Base-by-base conservation (phyloP, 352 stramenopile species). In the Globisporangium irregulare region DNA sequence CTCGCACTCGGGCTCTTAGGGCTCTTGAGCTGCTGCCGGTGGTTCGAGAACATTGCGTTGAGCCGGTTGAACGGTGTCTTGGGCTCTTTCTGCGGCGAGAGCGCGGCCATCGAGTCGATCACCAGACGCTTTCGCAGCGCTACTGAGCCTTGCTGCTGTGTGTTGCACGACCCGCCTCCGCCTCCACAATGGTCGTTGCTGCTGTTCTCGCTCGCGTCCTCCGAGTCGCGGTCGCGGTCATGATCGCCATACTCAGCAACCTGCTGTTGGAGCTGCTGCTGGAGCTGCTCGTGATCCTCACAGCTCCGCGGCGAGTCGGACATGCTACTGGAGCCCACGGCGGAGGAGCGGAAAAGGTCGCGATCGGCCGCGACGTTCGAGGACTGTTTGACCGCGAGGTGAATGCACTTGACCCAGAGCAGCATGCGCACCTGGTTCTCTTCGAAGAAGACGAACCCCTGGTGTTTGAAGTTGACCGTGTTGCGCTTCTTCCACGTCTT, bases 331-430 rank as follows among this genome's bases (percentile, higher is more conserved):
- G 65, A 64, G 10, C 32, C 59, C 9, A 68, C 62, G 18, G 62
- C 59, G 0, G 78, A 80, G 7, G 64, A 68, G 1, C 80, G 77
- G 43, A 87, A 82, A 20, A 87, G 64, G 1, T 82, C 77, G 50
- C 71, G 69, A 50, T 84, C 76, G 0, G 25, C 54, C 5, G 53
- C 53, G 22, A 78, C 41, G 0, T 69, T 78, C 2, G 78, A 73
- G n/a, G 78, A 77, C 43, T 70, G 67, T 29, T 87, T 86, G 57
- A 94, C 92, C 36, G 80, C 78, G 38, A 85, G 66, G 43, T 90
- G 83, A 36, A 94, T 91, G 65, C 79, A 91, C 62, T 91, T 91
- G 56, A 92, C 84, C 86, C 86, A 94, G 14, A 80, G 69, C 56
- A 89, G 72, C 79, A 91, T 89, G 20, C 73, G 75, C 62, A 81